Percentiles rank a stretch among this genome's conserved stretches.
phyloP scores from a whole-genome alignment of 257 asterid genomes.

The Ilex asprella region DNA sequence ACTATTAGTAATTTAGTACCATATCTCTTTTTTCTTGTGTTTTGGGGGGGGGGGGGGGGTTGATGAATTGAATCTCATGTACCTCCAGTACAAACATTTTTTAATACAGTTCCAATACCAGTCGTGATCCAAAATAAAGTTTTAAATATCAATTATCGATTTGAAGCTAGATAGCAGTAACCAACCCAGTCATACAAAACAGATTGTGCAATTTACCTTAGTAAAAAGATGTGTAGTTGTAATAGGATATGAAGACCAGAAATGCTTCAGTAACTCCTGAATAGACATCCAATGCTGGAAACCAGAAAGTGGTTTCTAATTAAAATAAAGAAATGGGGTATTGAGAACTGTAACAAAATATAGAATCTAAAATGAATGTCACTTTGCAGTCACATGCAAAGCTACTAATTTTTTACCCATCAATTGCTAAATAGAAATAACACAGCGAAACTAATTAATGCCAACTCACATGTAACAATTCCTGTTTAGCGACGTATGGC shows the following conservation, averaged over 20 bases:
- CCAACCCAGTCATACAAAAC: slow-evolving; percentile 2
- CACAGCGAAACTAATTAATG: background rate
- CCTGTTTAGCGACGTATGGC: slow-evolving; percentile 66
- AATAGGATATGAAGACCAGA: slow-evolving; percentile 98
- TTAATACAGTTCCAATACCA: no score
- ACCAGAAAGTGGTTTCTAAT: slow-evolving; percentile 1
- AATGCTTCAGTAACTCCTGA: slow-evolving; percentile 87
- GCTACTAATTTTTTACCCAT: background rate
- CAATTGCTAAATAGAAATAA: background rate
- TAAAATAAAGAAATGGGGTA: background rate
- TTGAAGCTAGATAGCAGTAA: background rate
- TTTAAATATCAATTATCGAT: no score
- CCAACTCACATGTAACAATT: slow-evolving; percentile 66
- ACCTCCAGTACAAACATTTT: no score
- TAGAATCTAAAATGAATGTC: background rate
- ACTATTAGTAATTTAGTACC: no score
- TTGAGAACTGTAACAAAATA: background rate
- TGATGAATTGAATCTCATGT: no score
- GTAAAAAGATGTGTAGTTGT: slow-evolving; percentile 59
- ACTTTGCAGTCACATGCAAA: background rate
- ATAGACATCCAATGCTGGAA: slow-evolving; percentile 84
- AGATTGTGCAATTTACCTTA: slow-evolving; percentile 46
- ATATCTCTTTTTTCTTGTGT: no score
- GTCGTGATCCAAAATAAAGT: no score
- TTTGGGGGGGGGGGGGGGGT: no score